These are phyloP conservation scores for Miscanthus lutarioriparius DNA, from an alignment of 176 grass and related monocot genomes.

Conservation along the genomic window DNA sequence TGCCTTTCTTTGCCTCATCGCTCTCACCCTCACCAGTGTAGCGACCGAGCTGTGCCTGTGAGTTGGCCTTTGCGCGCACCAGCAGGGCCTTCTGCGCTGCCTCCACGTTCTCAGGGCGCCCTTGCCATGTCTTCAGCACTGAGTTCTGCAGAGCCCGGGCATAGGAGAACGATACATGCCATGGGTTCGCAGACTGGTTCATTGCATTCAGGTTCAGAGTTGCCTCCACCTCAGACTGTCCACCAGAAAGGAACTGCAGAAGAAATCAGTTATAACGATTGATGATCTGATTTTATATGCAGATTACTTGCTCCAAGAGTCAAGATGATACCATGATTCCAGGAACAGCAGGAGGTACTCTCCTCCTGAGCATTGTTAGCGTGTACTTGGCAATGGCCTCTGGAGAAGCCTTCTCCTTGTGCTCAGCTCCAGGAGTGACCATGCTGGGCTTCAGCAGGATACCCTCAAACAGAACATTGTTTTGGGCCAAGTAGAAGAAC, in stretches of 20 bases:
- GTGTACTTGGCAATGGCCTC: conserved; percentile 84
- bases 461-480: conserved; percentile 91
- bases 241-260: conserved; percentile 89
- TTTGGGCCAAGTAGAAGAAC: conserved; percentile 89
- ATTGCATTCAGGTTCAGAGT: conserved; percentile 96
- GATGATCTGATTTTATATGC: neutral
- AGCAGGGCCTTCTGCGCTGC: conserved; percentile 77
- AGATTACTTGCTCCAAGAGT: neutral
- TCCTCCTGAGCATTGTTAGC: conserved; percentile 79
- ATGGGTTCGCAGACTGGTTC: conserved; percentile 82
- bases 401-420: conserved; percentile 85
- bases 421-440: conserved; percentile 96
- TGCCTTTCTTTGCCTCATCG: conserved; percentile 75
- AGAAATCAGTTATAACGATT: neutral
- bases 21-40: conserved; percentile 74
- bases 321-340: conserved; percentile 85
- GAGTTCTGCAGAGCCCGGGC: conserved; percentile 91
- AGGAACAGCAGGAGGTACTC: conserved; percentile 89
- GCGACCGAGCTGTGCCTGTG: conserved; percentile 72
- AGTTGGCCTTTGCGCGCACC: conserved; percentile 73
- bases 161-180: conserved; percentile 97
- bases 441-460: conserved; percentile 98
- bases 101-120: conserved; percentile 68
- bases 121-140: conserved; percentile 91
- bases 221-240: conserved; percentile 85